Evolutionary conservation across 495 filamentous ascomycete genomes (phyloP), one percentile per base, ranked within the genome.

Genomic region (Xylaria sp.): DNA sequence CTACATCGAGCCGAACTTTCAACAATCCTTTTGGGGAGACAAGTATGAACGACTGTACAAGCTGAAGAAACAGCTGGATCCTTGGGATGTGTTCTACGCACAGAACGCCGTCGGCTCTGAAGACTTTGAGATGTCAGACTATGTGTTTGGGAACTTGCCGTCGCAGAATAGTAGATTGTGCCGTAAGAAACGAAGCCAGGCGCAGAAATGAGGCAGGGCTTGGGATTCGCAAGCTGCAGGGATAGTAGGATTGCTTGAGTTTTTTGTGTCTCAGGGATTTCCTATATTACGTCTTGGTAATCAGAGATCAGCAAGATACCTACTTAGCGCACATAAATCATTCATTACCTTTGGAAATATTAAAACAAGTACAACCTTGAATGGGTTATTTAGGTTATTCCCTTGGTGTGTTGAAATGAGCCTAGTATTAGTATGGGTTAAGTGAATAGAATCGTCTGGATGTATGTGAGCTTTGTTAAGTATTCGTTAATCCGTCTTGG

Each of bases 1-100:
- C 76, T 78, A 83, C 35, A 79, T 83, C 35, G 86, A 90, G 71
- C 88, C 89, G 0, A 75, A 86, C 68, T 90, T 78, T 37, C 64
- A 67, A n/a, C 64, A 67, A 29, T 85, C 89, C 0, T 91, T 89
- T 76, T 91, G 85, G 72, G 88, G 78, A 11, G 68, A 74, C n/a
- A 82, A 82, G 48, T 87, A 86, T 55, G 71, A 72, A 3, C 75
- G 77, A 7, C 72, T 88, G 33, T 78, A 81, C n/a, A 26, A 76
- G 53, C 79, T 87, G 29, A 89, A 89, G 79, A 78, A 79, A 68
- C 80, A 79, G 57, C 79, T 80, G 41, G 86, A 89, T 72, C 86
- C 86, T 0, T 82, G 79, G 69, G 75, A 79, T 55, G 71, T 86
- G 6, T 88, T 89, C 71, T 88, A 86, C 64, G 84, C 84, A 11